Base-by-base conservation (phyloP, 139 green algal genomes). In the Chlamydomonas incerta region DNA sequence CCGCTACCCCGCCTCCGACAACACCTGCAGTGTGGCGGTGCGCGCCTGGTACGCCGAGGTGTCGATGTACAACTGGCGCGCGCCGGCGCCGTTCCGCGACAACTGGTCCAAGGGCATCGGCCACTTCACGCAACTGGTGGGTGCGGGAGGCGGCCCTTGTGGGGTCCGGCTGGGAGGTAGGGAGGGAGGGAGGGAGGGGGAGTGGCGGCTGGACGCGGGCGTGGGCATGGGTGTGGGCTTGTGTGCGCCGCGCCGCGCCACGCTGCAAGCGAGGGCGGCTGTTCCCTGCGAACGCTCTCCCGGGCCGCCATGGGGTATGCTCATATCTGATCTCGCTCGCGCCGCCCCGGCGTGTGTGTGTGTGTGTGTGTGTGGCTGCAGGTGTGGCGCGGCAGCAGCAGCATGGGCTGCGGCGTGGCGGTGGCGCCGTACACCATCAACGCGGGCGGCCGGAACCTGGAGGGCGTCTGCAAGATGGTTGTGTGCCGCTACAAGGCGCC, bases 111-210 rank as follows among this genome's bases (percentile, higher is more conserved):
- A 24, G 24, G 9, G 1, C 2, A 34, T 76, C 37, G 70, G 70
- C 5, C 70, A 76, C 70, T 76, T 76, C 41, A 76, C 70, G 24
- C 41, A 76, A 41, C 60, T 67, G 24, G 55, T 60, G 55, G 18
- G 55, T 6, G 11, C 18, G 55, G 55, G 13, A 10, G 18, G 20
- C 18, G 18, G 9, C 8, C 9, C 13, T 20, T 20, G 50, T 10
- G 50, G 50, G 50, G 50, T 14, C 10, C 50, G 50, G 50, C 50
- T 57, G 50, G 11, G 10, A 57, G 50, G 11, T 57, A 14, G 50
- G 11, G 50, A 14, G 14, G 50, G 11, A 20, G 50, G 50, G n/a
- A n/a, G n/a, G n/a, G n/a, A n/a, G n/a, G n/a, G n/a, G n/a, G n/a
- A n/a, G n/a, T n/a, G n/a, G n/a, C n/a, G n/a, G n/a, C n/a, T n/a